These are phyloP conservation scores for Purpureocillium lavendulum DNA, from an alignment of 2,329 filamentous ascomycete species.

Conservation along the genomic window DNA sequence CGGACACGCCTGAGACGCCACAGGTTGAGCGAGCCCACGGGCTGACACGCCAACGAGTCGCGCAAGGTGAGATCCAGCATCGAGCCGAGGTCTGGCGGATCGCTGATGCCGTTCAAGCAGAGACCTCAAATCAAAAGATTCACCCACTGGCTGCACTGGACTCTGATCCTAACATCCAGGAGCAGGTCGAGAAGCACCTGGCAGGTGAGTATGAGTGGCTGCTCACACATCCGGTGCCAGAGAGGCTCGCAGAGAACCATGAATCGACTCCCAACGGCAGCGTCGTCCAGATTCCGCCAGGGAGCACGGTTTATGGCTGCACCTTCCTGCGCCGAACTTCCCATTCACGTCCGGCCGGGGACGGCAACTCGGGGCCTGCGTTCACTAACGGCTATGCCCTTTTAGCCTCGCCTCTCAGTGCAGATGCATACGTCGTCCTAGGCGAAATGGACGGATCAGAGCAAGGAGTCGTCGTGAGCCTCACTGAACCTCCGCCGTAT, in stretches of 20 bases:
- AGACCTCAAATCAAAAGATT: background rate
- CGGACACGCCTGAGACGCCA: background rate
- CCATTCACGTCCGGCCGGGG: conserved; percentile 10
- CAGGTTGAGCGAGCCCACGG: background rate
- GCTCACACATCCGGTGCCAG: conserved; percentile 27
- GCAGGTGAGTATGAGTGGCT: conserved; percentile 44
- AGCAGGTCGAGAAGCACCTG: conserved; percentile 32
- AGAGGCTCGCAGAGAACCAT: conserved; percentile 12
- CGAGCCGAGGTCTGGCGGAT: background rate
- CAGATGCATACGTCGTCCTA: conserved; percentile 11
- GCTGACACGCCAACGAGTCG: background rate
- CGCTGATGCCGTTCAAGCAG: background rate
- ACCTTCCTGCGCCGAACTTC: conserved; percentile 37
- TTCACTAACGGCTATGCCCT: conserved; percentile 34
- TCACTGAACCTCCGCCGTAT: conserved; percentile 14
- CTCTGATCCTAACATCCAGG: conserved; percentile 14
- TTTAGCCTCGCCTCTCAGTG: conserved; percentile 35
- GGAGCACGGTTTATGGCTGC: conserved; percentile 37
- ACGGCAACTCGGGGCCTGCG: conserved; percentile 6
- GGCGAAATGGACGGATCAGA: conserved; percentile 9
- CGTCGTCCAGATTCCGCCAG: background rate
- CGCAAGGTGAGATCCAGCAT: background rate
- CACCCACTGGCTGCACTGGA: conserved; percentile 17
- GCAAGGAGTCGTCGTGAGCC: background rate
- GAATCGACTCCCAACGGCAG: conserved; percentile 8